phyloP scores from a whole-genome alignment of 805 yeast species.

The Lachancea waltii region DNA sequence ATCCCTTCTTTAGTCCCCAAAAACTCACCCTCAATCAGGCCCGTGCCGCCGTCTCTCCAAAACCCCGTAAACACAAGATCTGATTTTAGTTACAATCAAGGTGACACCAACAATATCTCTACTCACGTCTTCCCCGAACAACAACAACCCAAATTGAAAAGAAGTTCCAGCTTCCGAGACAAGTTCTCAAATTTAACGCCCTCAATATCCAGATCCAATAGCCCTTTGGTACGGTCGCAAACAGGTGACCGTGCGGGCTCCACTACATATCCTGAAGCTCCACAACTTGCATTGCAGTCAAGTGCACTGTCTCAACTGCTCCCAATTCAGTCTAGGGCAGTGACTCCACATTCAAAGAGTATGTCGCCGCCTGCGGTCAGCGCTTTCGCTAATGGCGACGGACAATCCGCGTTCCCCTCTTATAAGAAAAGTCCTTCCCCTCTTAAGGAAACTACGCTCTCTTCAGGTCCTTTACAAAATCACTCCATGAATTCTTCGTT shows the following conservation, averaged over 20 bases:
- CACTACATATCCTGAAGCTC: conserved; percentile 28
- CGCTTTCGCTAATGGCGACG: not conserved
- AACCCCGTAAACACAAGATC: not conserved
- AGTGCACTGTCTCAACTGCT: conserved; percentile 3
- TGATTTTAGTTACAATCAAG: conserved; percentile 9
- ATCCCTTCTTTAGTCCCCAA: conserved; percentile 3
- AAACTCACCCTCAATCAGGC: not conserved
- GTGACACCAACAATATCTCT: conserved; percentile 3
- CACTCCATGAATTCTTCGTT: not conserved
- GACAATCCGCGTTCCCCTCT: not conserved
- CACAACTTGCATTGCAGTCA: conserved; percentile 10
- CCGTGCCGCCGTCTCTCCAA: conserved; percentile 12
- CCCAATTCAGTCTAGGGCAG: conserved; percentile 1
- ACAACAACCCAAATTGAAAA: conserved; percentile 13
- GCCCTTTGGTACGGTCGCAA: conserved; percentile 9
- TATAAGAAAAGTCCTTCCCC: not conserved
- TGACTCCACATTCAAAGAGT: conserved; percentile 8
- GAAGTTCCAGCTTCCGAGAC: conserved; percentile 22
- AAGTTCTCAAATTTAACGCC: conserved; percentile 13
- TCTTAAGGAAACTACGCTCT: not conserved
- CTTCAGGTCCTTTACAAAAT: not conserved
- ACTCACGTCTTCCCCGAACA: conserved; percentile 14
- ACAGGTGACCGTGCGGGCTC: conserved; percentile 1
- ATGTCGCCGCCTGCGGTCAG: conserved; percentile 1
- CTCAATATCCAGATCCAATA: conserved; percentile 11